These are phyloP conservation scores for Cephalotrichum gorgonifer DNA, from an alignment of 2,329 filamentous ascomycete species.

Conservation along the genomic window DNA sequence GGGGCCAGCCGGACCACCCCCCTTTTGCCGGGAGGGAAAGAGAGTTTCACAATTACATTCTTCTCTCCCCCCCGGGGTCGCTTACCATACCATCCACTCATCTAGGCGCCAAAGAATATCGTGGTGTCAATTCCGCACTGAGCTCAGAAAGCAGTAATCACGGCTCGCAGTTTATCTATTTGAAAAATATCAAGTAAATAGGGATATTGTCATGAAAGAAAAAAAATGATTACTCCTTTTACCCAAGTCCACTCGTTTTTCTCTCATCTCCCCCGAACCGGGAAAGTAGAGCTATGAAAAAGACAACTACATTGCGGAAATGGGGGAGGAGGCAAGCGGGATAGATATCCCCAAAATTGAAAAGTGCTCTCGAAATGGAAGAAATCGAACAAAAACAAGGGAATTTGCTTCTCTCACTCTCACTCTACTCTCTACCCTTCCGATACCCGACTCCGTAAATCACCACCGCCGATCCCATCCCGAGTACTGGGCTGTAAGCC, in stretches of 20 bases:
- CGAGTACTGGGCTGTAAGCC: neutral
- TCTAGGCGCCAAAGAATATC: too few species aligned
- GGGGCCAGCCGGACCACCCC: too few species aligned
- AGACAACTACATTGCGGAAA: slow-evolving; percentile 1
- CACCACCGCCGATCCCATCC: neutral
- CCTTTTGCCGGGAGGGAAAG: too few species aligned
- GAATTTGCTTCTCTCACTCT: slow-evolving; percentile 2
- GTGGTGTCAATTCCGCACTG: neutral
- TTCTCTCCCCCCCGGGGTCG: too few species aligned
- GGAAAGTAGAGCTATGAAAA: slow-evolving; percentile 3
- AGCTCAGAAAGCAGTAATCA: neutral
- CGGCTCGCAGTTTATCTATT: slow-evolving; percentile 1
- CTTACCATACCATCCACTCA: too few species aligned
- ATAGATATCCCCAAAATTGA: neutral
- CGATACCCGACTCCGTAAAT: neutral
- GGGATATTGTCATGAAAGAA: neutral
- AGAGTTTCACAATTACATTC: too few species aligned
- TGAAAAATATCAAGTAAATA: neutral
- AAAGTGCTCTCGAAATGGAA: slow-evolving; percentile 2
- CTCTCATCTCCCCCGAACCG: slow-evolving; percentile 1
- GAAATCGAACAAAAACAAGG: slow-evolving; percentile 1
- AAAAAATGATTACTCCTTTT: slow-evolving; percentile 4
- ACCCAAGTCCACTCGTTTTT: slow-evolving; percentile 5
- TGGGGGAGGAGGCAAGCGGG: neutral
- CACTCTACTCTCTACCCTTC: neutral